A percentile compares a stretch with the other conserved stretches of the same genome.
Conservation (phyloP, 164 flowering plant genomes). For the Stephania yunnanensis region DNA sequence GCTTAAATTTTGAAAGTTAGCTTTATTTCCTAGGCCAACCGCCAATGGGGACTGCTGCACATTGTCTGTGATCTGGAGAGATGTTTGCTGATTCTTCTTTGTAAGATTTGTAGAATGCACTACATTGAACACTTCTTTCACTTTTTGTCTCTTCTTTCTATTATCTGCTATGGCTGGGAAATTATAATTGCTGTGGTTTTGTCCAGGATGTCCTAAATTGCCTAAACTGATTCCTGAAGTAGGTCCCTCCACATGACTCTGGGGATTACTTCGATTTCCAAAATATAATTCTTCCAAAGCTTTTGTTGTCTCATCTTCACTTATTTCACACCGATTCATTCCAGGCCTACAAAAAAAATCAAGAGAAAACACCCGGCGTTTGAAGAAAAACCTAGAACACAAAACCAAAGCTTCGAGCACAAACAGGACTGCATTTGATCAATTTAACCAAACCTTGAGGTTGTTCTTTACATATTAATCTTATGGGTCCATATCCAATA, state of each 20-base stretch:
- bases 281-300: conserved; percentile 49
- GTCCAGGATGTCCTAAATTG: conserved; percentile 26
- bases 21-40: conserved; percentile 20
- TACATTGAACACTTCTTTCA: conserved; percentile 32
- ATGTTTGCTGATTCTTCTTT: conserved; percentile 35
- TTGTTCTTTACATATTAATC: neutral
- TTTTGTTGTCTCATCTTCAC: conserved; percentile 74
- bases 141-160: conserved; percentile 44
- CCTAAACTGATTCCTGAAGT: conserved; percentile 22
- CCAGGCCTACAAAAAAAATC: conserved; percentile 58
- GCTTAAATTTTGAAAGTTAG: conserved; percentile 24
- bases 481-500: no score
- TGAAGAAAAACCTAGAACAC: conserved; percentile 1
- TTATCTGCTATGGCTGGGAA: conserved; percentile 18
- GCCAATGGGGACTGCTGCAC: conserved; percentile 31
- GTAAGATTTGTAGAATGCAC: conserved; percentile 24
- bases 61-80: conserved; percentile 40
- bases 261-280: conserved; percentile 34
- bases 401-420: neutral
- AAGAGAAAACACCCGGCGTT: conserved; percentile 9
- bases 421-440: neutral
- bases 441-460: neutral
- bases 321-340: conserved; percentile 66
- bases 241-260: conserved; percentile 24
- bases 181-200: conserved; percentile 20